phyloP scores from a whole-genome alignment of 495 filamentous ascomycete species.

The Tuber aestivum region DNA sequence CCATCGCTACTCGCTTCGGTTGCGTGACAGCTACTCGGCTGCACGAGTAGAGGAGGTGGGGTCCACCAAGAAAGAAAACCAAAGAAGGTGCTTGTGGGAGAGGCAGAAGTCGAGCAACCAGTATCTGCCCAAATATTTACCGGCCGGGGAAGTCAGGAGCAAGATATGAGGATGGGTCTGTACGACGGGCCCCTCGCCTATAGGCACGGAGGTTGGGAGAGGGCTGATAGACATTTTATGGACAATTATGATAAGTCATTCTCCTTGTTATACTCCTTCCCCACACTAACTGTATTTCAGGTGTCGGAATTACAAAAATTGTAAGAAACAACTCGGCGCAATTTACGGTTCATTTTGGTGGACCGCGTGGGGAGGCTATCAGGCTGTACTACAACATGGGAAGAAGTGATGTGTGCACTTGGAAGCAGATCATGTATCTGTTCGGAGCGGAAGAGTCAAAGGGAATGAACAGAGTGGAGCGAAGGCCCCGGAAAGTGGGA shows the following conservation, averaged over 20 bases:
- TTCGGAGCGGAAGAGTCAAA: background rate
- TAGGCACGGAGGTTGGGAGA: constrained; percentile 95
- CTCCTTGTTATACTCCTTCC: background rate
- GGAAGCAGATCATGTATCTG: too few relatives aligned
- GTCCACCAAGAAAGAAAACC: constrained; percentile 82
- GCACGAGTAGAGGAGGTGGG: constrained; percentile 40
- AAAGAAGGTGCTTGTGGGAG: constrained; percentile 90
- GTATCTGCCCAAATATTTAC: constrained; percentile 95
- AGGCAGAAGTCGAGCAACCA: constrained; percentile 96
- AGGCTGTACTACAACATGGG: constrained; percentile 70
- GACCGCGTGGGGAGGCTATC: constrained; percentile 91
- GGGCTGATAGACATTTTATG: constrained; percentile 93
- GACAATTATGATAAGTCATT: constrained; percentile 81
- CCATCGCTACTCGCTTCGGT: too few relatives aligned
- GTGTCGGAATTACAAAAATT: constrained; percentile 93
- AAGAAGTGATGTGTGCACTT: too few relatives aligned
- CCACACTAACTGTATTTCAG: constrained; percentile 43
- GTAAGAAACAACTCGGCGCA: constrained; percentile 99
- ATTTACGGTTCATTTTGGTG: constrained; percentile 95
- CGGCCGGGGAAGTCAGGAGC: constrained; percentile 90
- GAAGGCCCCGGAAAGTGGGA: background rate
- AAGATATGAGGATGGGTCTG: constrained; percentile 99
- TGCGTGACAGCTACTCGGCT: too few relatives aligned
- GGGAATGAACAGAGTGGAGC: background rate
- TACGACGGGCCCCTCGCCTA: constrained; percentile 76